phyloP scores from a whole-genome alignment of 1,284 basidiomycete genomes.

The Boletus mariae region DNA sequence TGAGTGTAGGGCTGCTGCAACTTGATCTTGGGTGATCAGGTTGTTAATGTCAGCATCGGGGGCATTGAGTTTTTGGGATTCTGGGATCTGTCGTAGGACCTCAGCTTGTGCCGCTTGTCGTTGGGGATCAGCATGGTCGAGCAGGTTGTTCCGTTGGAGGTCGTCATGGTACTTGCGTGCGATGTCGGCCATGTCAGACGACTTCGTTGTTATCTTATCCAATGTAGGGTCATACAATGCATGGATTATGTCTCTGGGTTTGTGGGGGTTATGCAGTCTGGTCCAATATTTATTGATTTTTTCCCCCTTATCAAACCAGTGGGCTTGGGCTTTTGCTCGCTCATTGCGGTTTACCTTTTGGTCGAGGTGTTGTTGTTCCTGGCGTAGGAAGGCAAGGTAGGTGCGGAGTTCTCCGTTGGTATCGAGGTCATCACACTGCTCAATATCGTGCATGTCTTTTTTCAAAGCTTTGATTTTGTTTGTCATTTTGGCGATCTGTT shows the following conservation, averaged over 20 bases:
- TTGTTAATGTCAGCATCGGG: too few relatives aligned
- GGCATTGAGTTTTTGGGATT: neutral
- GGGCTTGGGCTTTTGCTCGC: neutral
- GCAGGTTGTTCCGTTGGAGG: neutral
- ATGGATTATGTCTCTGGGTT: neutral
- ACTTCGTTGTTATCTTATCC: neutral
- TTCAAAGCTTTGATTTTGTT: neutral
- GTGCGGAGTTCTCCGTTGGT: neutral
- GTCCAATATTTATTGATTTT: neutral
- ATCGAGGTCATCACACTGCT: neutral
- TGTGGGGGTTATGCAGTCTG: too few relatives aligned
- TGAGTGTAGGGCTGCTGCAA: neutral
- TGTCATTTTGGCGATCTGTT: neutral
- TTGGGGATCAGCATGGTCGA: too few relatives aligned
- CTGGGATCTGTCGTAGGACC: neutral
- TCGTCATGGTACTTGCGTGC: neutral
- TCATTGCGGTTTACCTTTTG: neutral
- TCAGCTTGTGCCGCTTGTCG: neutral
- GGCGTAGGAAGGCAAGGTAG: neutral
- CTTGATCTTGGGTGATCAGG: neutral
- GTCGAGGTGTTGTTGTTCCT: neutral
- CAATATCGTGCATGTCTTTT: neutral
- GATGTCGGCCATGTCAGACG: neutral
- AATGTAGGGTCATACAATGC: neutral
- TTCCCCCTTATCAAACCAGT: neutral